phyloP scores from a whole-genome alignment of 306 rosid species.

The Calophaca sinica region DNA sequence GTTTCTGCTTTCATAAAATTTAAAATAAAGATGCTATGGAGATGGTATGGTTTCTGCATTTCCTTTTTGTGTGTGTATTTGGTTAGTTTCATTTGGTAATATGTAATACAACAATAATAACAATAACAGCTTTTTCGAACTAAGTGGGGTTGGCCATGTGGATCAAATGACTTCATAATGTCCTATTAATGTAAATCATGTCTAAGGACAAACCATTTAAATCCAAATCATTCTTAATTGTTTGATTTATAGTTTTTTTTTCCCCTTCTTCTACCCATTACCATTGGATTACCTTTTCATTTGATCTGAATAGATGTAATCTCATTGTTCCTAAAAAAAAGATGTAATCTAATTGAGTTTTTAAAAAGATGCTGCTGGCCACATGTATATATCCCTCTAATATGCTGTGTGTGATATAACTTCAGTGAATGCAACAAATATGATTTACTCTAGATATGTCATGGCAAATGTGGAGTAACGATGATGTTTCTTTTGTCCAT shows the following conservation, averaged over 20 bases:
- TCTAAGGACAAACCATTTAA: neutral
- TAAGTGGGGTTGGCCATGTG: neutral
- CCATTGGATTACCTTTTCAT: neutral
- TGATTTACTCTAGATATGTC: conserved; percentile 17
- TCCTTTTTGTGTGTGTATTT: conserved; percentile 22
- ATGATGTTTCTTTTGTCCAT: conserved; percentile 19
- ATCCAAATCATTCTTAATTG: neutral
- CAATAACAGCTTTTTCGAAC: neutral
- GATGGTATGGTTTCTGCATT: conserved; percentile 14
- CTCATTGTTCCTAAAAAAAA: no score
- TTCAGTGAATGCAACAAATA: neutral
- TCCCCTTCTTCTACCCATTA: neutral
- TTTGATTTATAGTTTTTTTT: conserved; percentile 1
- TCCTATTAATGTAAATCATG: neutral
- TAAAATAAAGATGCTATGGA: conserved; percentile 12
- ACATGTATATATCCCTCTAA: conserved; percentile 11
- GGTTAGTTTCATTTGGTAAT: conserved; percentile 19
- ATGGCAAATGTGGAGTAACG: conserved; percentile 22
- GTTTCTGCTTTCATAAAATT: conserved; percentile 28
- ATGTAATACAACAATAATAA: neutral
- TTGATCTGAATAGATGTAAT: conserved; percentile 10
- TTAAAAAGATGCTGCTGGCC: neutral
- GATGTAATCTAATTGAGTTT: neutral
- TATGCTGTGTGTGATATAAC: neutral
- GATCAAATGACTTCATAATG: conserved; percentile 1